Evolutionary conservation across 495 filamentous ascomycete species (phyloP).

Genomic region (Xylaria telfairii): DNA sequence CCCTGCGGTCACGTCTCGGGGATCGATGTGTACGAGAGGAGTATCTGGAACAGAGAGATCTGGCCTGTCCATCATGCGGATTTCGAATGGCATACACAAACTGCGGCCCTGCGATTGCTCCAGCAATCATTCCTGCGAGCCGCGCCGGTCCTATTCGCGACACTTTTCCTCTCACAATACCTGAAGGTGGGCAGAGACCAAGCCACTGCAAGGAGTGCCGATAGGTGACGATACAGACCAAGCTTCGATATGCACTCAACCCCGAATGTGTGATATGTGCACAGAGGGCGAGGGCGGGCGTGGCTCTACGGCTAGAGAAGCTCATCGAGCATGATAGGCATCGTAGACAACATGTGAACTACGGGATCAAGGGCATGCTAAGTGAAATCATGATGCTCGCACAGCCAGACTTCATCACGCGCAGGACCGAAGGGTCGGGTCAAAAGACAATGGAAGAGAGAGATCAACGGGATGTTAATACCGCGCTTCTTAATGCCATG

Average conservation of each 20-base stretch:
- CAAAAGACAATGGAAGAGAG: constrained; percentile 26
- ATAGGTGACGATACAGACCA: constrained; percentile 30
- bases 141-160: constrained; percentile 30
- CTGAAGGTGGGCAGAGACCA: constrained; percentile 31
- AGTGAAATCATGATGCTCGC: constrained; percentile 29
- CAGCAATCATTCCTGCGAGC: constrained; percentile 28
- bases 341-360: constrained; percentile 29
- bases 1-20: constrained; percentile 38
- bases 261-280: constrained; percentile 35
- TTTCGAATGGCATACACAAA: constrained; percentile 32
- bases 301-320: constrained; percentile 24
- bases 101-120: constrained; percentile 33
- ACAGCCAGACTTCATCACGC: constrained; percentile 37
- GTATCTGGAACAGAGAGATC: constrained; percentile 3
- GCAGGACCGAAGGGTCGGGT: constrained; percentile 29
- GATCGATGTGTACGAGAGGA: constrained; percentile 34
- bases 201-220: constrained; percentile 34
- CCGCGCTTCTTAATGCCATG: constrained; percentile 36
- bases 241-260: constrained; percentile 30
- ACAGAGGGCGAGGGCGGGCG: constrained; percentile 11
- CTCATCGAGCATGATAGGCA: constrained; percentile 22
- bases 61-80: constrained; percentile 35
- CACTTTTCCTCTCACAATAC: constrained; percentile 36
- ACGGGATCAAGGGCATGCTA: constrained; percentile 24
- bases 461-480: constrained; percentile 31